Conservation (phyloP, 176 grass and related monocot species). For the Avena sativa region DNA sequence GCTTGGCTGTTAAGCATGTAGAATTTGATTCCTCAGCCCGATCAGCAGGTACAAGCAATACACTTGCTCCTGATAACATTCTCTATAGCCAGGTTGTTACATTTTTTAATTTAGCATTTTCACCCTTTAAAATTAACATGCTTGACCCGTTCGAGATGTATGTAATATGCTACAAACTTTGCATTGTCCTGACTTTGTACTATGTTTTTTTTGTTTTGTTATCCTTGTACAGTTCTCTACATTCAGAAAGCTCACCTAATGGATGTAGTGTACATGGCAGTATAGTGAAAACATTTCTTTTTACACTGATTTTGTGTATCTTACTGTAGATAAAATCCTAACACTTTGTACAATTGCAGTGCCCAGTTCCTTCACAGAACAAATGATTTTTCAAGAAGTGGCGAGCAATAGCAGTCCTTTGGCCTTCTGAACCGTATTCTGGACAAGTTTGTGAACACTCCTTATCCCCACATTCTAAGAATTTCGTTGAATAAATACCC, state of each 20-base stretch:
- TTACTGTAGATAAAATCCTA: too few relatives aligned
- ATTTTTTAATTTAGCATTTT: too few relatives aligned
- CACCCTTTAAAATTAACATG: too few relatives aligned
- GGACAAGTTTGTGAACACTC: neutral
- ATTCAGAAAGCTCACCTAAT: neutral
- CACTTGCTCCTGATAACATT: too few relatives aligned
- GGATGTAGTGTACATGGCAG: too few relatives aligned
- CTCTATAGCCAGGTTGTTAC: too few relatives aligned
- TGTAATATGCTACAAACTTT: neutral
- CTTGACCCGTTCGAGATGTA: too few relatives aligned
- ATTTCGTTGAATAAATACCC: too few relatives aligned
- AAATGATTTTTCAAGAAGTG: neutral
- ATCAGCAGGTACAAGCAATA: too few relatives aligned
- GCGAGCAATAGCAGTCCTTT: neutral
- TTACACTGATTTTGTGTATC: neutral
- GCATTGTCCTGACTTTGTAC: neutral
- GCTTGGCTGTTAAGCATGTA: too few relatives aligned
- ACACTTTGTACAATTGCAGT: neutral
- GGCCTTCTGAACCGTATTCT: neutral
- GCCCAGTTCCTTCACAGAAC: neutral
- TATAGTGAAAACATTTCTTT: neutral
- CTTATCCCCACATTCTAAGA: neutral
- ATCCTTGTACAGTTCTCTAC: neutral
- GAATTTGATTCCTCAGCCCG: too few relatives aligned
- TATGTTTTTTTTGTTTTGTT: too few relatives aligned